Base-by-base conservation (phyloP, 306 rosid species). In the Lithocarpus polystachyus region DNA sequence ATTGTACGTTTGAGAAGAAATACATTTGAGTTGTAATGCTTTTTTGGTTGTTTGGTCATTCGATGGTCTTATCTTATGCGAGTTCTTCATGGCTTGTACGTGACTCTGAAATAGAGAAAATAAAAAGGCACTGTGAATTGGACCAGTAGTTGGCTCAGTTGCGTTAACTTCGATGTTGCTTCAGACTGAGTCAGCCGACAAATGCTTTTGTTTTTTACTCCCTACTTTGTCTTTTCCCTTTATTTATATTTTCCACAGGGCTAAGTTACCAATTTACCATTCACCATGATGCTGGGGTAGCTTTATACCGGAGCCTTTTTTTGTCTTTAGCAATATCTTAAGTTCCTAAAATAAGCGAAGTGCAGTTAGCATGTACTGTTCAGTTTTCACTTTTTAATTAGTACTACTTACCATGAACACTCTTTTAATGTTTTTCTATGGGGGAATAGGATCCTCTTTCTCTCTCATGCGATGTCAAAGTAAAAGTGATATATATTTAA, bases 111-210 rank as follows among this genome's bases (percentile, higher is more conserved):
- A 76, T 22, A 43, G 75, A 67, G 54, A 80, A 51, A 51, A 4
- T 43, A 56, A 28, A 28, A 19, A 37, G 60, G 61, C 75, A 59
- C n/a, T 65, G 76, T 80, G 70, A 54, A 62, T 55, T 69, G 29
- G 12, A n/a, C 59, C 31, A 23, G 40, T 55, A 4, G 24, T 22
- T 77, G 52, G 24, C 10, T 71, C 24, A 71, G 82, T 79, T 72
- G 83, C 81, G 85, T 78, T 75, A 75, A 81, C 35, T 78, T 82
- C 79, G 83, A 82, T 67, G 81, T 75, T 79, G 57, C 78, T 78
- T 64, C 56, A 57, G 73, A 37, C 45, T 37, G 45, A n/a, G 88
- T 85, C 68, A 48, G 84, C 81, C 60, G 81, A 76, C 81, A 72
- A 72, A 11, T 48, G 53, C 17, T 9, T 12, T 45, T 45, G 12